Base-by-base conservation (phyloP, 768 basidiomycete species). In the Leccinum subgranulosum region DNA sequence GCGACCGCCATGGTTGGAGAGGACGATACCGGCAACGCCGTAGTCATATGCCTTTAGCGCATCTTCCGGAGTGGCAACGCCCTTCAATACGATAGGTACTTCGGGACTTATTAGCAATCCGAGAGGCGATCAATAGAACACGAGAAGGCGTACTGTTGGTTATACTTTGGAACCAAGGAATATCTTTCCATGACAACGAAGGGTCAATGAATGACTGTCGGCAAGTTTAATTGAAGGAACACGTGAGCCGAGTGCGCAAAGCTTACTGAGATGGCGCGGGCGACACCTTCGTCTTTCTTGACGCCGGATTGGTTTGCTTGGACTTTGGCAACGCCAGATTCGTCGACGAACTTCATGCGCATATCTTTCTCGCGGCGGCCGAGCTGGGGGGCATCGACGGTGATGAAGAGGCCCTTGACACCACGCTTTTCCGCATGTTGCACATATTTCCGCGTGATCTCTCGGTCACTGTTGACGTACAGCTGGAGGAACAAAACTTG, bases 291-390 rank as follows among this genome's bases (percentile, higher is more conserved):
- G 55, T 74, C 71, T 66, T 80, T 81, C 36, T 64, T 63, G 28
- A 66, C 63, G 3, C 64, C 69, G 1, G 65, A 62, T 21, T 61
- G 62, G 49, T 69, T 66, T 31, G 61, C 61, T 47, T 68, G 67
- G 4, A 70, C 65, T 36, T 58, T 67, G 11, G 59, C 66, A 3
- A 64, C 64, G 14, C 66, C 69, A 19, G 63, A 57, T 29, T 86
- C 87, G 10, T 88, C 92, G 34, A 89, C 41, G 11, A 43, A 90
- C 84, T 94, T 56, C 4, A 10, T 9, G 3, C 39, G 36, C 12
- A 98, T 98, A 68, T 98, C 96, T 57, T 95, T 94, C 72, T 96
- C 94, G 58, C 95, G 82, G 12, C 94, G 84, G 47, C 96, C 96
- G 8, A 98, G 85, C 63, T 97, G 94, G 5, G 96, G 96, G 0